Evolutionary conservation across 805 yeast species (phyloP), one percentile per base, ranked within the genome.

Genomic region (Saccharomycopsis sp.): DNA sequence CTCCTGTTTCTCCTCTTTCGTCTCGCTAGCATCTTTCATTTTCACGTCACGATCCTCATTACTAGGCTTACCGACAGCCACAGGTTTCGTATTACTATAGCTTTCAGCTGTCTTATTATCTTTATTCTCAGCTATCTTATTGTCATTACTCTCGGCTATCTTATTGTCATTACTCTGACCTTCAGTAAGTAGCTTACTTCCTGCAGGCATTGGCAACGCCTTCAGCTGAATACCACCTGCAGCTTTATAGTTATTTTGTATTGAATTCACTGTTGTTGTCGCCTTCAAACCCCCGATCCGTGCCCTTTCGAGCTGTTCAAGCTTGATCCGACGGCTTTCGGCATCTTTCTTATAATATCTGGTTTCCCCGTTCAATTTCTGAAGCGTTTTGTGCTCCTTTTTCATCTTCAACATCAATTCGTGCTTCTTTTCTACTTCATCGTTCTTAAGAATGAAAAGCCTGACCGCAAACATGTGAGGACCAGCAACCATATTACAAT

Each of bases 401-500:
- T 63, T 72, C 70, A 9, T 63, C 41, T 47, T 71, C 73, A 50
- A 66, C 72, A 22, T 64, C 64, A 58, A 74, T 56, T 74, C 76
- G 70, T 78, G 72, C 38, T 74, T 69, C 63, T 72, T 75, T 62
- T 85, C 89, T 23, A 80, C 76, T 47, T 83, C 80, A 47, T 89
- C 96, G 65, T 91, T 96, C 66, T 89, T 88, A 56, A 90, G 80
- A n/a, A 90, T 85, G 71, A 88, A 94, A 35, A 94, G 70, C 61
- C 96, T 75, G 1, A 87, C 78, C 47, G 85, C 89, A 71, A 89
- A 89, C 0, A 75, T 71, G 71, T 93, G 99, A 0, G 97, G 97
- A 0, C 97, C 98, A 22, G 87, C 77, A 9, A 77, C 75, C 72
- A 91, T 71, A 1, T 75, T 72, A 61, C 92, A 83, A 64, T 92